phyloP scores from a whole-genome alignment of 225 moss, liverwort and hornwort genomes.

The Rhytidiadelphus loreus region DNA sequence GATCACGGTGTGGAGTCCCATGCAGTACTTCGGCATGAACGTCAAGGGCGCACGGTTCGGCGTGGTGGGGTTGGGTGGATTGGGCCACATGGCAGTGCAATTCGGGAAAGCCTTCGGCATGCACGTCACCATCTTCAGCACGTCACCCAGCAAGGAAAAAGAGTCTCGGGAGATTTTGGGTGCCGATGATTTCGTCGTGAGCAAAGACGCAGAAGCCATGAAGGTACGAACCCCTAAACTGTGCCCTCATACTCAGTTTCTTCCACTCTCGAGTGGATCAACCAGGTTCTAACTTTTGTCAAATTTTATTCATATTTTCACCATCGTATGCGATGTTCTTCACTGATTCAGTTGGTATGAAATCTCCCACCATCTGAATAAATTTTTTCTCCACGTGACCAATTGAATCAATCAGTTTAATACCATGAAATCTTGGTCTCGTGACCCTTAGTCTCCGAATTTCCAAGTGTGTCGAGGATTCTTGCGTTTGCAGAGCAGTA shows the following conservation, averaged over 20 bases:
- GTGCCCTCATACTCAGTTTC: neutral
- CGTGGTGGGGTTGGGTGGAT: conserved; percentile 56
- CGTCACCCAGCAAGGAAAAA: conserved; percentile 49
- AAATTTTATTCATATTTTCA: neutral
- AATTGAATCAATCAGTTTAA: neutral
- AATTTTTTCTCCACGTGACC: too few species aligned
- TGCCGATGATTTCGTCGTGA: conserved; percentile 61
- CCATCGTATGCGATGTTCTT: too few species aligned
- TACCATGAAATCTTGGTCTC: too few species aligned
- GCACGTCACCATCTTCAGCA: conserved; percentile 68
- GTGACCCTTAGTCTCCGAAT: neutral
- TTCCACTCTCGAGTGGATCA: neutral
- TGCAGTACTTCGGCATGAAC: conserved; percentile 57
- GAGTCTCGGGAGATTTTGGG: conserved; percentile 45
- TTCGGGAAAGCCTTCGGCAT: conserved; percentile 59
- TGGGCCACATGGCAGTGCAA: conserved; percentile 63
- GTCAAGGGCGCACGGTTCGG: conserved; percentile 50
- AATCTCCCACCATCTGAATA: neutral
- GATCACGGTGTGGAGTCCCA: conserved; percentile 76
- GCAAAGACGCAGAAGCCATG: conserved; percentile 54
- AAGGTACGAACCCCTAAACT: neutral
- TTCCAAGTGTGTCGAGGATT: neutral
- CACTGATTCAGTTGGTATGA: neutral
- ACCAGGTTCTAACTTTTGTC: neutral
- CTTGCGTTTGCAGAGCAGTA: neutral